Evolutionary conservation across 2,329 filamentous ascomycete species (phyloP), one percentile per base, ranked within the genome.

Genomic region (Chalara sp.): DNA sequence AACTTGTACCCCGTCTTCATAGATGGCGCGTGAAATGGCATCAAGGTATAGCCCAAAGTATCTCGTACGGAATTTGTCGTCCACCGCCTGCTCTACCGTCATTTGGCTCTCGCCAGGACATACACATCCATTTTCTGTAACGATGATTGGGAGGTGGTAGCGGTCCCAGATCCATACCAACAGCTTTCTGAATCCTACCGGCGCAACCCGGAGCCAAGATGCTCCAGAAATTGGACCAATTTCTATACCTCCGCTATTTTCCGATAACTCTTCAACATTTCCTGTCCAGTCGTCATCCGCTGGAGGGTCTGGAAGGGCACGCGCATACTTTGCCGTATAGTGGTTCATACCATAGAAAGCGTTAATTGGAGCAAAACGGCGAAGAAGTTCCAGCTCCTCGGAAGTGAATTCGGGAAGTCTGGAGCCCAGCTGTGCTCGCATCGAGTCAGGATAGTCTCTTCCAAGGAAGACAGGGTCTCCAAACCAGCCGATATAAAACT

Each of bases 41-140:
- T 72, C 66, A 1, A 72, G 53, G 31, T 72, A 69, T 21, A 67
- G 61, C 10, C 63, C 57, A 47, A 72, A 70, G 44, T 72, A 72
- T 7, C 59, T 52, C 5, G 66, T 59, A 1, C 70, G 62, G 47
- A 67, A 72, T 3, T 51, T 53, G 50, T 72, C 70, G 8, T 69
- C 51, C 0, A 72, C 62, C 1, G 67, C 63, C 47, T 70, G 63
- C 28, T 67, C 62, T 0, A 61, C 50, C 0, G 58, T 62, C 68
- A 70, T 70, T 45, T 60, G 56, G 12, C 68, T 56, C 46, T 63
- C 61, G 5, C 56, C 60, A n/a, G 61, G 61, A 46, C 61, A 70
- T 2, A 66, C 67, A 44, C 68, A 70, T 6, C 61, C 61, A 35
- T 63, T 63, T 29, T 63, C 61, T 10, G 61, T 63, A 32, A 63